Base-by-base conservation (phyloP, 106 monocot genomes). In the Dactylorhiza incarnata region DNA sequence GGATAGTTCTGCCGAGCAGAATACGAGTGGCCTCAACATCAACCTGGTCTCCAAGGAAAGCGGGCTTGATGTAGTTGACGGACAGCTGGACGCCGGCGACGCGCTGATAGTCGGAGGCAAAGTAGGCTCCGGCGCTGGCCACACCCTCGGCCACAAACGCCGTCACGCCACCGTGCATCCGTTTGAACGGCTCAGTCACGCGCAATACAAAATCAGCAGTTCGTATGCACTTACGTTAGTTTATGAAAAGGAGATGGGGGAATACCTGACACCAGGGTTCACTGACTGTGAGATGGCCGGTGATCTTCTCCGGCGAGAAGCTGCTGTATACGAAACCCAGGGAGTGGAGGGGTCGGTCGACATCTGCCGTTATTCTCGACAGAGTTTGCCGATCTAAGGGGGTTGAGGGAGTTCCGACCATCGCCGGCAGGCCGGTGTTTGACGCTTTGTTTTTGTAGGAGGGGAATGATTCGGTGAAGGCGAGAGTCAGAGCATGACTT, bases 21-120 rank as follows among this genome's bases (percentile, higher is more conserved):
- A 90, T 45, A 6, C 85, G 85, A 19, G 0, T 72, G 20, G 87
- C 90, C 74, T 85, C 81, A 0, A 81, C 85, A 7, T 71, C 52
- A 0, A 90, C 54, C 19, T 58, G 61, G 7, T 87, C 90, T 12
- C 87, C 90, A 14, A 87, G 75, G 14, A 70, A 48, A 11, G 85
- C 85, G 0, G 82, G 75, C 15, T 65, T 74, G 69, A 78, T 10
- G 55, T 85, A 83, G 73, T 90, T 90, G 61, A 66, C 79, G 44
- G 78, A 76, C 22, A 90, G 87, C 79, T 90, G 90, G 3, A 78
- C 76, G 19, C 87, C 87, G 17, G 83, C 84, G 10, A 90, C 74
- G 23, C 83, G 22, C 73, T 63, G 59, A 59, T 79, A 79, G 4
- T 78, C 90, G 3, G 83, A 82, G 26, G 90, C 83, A 9, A 83